Percentiles rank a stretch among this genome's conserved stretches.
phyloP scores from a whole-genome alignment of 2,329 filamentous ascomycete genomes.

The Fusarium bactridioides region DNA sequence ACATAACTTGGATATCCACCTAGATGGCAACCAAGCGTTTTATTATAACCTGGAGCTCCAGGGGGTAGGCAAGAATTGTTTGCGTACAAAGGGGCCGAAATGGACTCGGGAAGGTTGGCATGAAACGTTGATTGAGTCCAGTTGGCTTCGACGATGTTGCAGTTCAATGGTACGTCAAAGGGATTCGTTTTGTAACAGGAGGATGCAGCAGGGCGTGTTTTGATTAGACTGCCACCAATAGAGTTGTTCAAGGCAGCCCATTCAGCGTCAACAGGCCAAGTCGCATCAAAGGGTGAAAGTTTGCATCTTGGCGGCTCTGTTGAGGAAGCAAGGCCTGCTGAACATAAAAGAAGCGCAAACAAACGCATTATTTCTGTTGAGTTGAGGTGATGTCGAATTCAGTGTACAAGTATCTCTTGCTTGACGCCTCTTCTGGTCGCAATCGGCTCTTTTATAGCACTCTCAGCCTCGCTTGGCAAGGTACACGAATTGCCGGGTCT shows the following conservation, averaged over 20 bases:
- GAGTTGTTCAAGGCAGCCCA: background rate
- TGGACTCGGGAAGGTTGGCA: background rate
- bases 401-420: background rate
- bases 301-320: background rate
- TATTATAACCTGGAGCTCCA: background rate
- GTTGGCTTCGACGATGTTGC: background rate
- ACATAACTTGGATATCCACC: background rate
- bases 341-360: background rate
- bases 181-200: background rate
- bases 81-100: background rate
- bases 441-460: background rate
- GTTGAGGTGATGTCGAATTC: background rate
- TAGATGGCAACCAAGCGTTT: background rate
- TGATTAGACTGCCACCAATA: background rate
- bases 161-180: background rate
- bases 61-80: background rate
- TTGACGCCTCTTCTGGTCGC: background rate
- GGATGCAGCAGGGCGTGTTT: background rate
- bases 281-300: background rate
- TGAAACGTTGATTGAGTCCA: background rate
- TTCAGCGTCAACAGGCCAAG: background rate
- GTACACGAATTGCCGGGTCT: background rate
- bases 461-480: background rate
- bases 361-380: background rate
- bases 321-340: background rate